phyloP scores from a whole-genome alignment of 345 rosid species.

The Conringia planisiliqua region DNA sequence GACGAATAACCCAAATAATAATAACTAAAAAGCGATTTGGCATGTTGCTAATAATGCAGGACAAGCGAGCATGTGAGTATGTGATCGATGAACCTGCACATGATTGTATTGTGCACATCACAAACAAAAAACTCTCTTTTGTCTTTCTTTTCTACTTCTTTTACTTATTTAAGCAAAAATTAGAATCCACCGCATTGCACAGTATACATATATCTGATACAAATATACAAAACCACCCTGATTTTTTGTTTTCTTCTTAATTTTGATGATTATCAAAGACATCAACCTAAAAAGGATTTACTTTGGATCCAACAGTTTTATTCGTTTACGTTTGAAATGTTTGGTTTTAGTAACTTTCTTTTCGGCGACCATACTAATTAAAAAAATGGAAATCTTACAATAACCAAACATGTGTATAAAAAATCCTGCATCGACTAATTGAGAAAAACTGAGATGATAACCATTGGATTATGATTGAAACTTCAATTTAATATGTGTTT shows the following conservation, averaged over 20 bases:
- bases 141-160: slow-evolving; percentile 22
- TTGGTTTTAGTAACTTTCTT: neutral
- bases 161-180: neutral
- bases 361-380: neutral
- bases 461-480: neutral
- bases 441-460: neutral
- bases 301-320: no score
- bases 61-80: slow-evolving; percentile 30
- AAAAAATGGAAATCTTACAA: neutral
- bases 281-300: neutral
- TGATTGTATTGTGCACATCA: slow-evolving; percentile 11
- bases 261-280: neutral
- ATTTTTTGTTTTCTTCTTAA: neutral
- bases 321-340: neutral
- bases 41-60: slow-evolving; percentile 30
- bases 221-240: neutral
- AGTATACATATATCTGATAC: neutral
- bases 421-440: neutral
- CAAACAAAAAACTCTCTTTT: slow-evolving; percentile 17
- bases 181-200: slow-evolving; percentile 1
- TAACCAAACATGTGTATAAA: neutral
- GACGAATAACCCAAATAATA: neutral
- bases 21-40: slow-evolving; percentile 6
- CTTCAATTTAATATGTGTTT: neutral
- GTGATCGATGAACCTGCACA: slow-evolving; percentile 30